phyloP scores from a whole-genome alignment of 2,329 filamentous ascomycete genomes.

The Erysiphe pulchra region DNA sequence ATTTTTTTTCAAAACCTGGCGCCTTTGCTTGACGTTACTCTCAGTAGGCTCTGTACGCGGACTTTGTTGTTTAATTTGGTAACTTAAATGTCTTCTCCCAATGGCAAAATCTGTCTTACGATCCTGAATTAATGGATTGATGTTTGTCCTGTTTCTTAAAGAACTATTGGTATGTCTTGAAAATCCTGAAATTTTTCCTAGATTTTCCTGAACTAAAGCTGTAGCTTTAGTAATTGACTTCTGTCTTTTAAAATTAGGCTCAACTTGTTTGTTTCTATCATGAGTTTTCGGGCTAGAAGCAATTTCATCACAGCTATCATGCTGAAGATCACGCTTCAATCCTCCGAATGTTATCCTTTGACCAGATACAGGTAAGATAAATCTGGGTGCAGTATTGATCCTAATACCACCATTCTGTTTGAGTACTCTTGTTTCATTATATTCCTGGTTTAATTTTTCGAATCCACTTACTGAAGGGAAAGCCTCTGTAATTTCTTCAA shows the following conservation, averaged over 20 bases:
- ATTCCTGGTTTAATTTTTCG: background rate
- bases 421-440: background rate
- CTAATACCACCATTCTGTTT: background rate
- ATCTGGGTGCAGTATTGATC: too few relatives aligned
- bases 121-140: background rate
- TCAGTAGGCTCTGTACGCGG: background rate
- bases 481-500: background rate
- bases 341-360: background rate
- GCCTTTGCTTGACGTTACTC: conserved; percentile 1
- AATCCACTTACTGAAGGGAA: background rate
- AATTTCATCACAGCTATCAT: background rate
- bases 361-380: background rate
- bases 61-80: background rate
- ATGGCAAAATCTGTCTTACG: background rate
- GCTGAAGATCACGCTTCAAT: background rate
- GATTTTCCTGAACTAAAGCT: background rate
- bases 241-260: background rate
- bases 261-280: background rate
- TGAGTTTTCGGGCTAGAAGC: background rate
- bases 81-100: background rate
- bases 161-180: background rate
- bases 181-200: background rate
- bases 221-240: background rate
- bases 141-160: background rate
- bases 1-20: background rate